Base-by-base conservation (phyloP, 2,329 filamentous ascomycete species). In the Macrophomina pseudophaseolina region DNA sequence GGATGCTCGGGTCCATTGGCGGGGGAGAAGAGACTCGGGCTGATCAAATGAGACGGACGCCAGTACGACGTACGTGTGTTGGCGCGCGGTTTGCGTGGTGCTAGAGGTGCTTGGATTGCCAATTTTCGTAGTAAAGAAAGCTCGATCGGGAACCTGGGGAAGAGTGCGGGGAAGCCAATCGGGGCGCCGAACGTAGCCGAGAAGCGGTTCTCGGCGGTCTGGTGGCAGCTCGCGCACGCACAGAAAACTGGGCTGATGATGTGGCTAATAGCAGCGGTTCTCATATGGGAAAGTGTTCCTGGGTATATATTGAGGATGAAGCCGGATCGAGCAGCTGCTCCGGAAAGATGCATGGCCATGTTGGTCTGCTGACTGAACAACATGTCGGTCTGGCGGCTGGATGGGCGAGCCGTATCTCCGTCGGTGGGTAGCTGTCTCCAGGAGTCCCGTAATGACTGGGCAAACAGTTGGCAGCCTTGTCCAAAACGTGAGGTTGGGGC, bases 141-240 rank as follows among this genome's bases (percentile, higher is more conserved):
- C 18, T n/a, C 11, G 33, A 53, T 32, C 5, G 18, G 16, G 33
- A 40, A 44, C 30, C 59, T 32, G 60, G 59, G 60, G 48, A 32
- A 42, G 18, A 53, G 35, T 64, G 60, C 35, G 60, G 60, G 60
- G 60, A 40, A 32, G 48, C 60, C 60, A 64, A 52, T 64, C 33
- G 28, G 48, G 18, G 3, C 5, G 32, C 32, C 8, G 14, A 54
- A 11, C 5, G 18, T 11, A n/a, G 33, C 32, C 44, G 58, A 62
- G 42, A 18, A 23, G 9, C 32, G 52, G 32, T 8, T 44, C 16
- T 12, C 23, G n/a, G 58, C 53, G 35, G 35, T 40, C 53, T 42
- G 38, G 38, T 11, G 18, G 18, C 35, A 58, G 53, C 53, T 28
- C 18, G 35, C 42, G 23, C n/a, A 32, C 30, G 32, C 44, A 16